Evolutionary conservation across 73 alveolate species (phyloP).

Genomic region (Loxodes magnus): DNA sequence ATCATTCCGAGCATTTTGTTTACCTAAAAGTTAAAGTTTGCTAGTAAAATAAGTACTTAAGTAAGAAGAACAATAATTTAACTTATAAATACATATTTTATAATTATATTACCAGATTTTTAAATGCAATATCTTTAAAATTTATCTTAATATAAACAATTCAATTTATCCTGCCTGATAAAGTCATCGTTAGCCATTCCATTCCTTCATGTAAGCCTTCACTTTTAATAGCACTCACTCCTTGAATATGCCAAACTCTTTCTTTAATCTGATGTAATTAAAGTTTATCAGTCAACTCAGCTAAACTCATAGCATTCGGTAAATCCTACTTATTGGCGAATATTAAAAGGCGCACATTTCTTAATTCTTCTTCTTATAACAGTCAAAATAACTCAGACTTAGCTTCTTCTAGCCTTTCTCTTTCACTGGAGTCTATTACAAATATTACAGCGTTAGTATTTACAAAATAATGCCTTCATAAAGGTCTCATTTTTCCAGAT

Average conservation of each 20-base stretch:
- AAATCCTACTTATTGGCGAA: conserved; percentile 75
- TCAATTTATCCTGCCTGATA: too few species aligned
- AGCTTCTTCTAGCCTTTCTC: conserved; percentile 33
- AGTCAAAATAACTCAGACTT: conserved; percentile 44
- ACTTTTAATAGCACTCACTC: conserved; percentile 50
- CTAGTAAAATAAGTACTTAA: too few species aligned
- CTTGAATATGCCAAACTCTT: conserved; percentile 20
- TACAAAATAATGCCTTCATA: conserved; percentile 79
- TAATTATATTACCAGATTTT: too few species aligned
- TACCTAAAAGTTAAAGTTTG: too few species aligned
- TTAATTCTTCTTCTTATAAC: conserved; percentile 25
- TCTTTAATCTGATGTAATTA: conserved; percentile 14
- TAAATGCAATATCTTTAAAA: too few species aligned
- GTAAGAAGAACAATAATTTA: too few species aligned
- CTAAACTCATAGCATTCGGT: conserved; percentile 13
- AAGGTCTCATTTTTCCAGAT: conserved; percentile 49
- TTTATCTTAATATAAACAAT: too few species aligned
- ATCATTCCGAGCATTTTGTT: too few species aligned
- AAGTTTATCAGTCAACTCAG: conserved; percentile 21
- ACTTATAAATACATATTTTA: too few species aligned
- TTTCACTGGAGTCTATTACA: conserved; percentile 66
- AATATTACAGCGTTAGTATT: conserved; percentile 59
- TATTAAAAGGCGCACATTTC: conserved; percentile 56
- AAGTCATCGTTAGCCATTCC: conserved; percentile 38
- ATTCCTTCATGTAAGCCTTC: conserved; percentile 62